phyloP scores from a whole-genome alignment of 2,329 filamentous ascomycete species.

The Colletotrichum tropicicola region DNA sequence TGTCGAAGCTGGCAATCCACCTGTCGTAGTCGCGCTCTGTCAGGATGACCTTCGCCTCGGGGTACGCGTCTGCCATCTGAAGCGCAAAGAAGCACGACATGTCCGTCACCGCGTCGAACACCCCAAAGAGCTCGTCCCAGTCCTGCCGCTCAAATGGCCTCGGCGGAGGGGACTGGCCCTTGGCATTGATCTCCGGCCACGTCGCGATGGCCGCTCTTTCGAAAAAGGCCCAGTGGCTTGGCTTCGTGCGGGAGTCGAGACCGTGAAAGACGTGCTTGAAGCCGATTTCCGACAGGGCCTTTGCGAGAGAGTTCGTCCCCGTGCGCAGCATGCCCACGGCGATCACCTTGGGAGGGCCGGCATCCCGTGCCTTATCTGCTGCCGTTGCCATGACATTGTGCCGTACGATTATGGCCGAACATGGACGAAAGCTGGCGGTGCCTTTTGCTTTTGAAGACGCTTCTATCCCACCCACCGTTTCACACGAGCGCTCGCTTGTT shows the following conservation, averaged over 20 bases:
- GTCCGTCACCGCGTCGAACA: slow-evolving; percentile 41
- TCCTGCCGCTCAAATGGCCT: slow-evolving; percentile 33
- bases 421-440: background rate
- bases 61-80: slow-evolving; percentile 40
- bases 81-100: slow-evolving; percentile 36
- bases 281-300: slow-evolving; percentile 21
- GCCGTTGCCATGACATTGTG: background rate
- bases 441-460: no score
- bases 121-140: slow-evolving; percentile 43
- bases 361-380: background rate
- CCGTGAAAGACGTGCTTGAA: slow-evolving; percentile 28
- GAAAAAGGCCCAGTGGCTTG: slow-evolving; percentile 18
- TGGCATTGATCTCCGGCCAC: slow-evolving; percentile 13
- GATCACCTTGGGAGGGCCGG: slow-evolving; percentile 19
- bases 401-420: no score
- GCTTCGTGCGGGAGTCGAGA: slow-evolving; percentile 9
- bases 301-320: slow-evolving; percentile 25
- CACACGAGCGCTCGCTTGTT: no score
- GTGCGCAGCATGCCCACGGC: slow-evolving; percentile 30
- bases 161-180: background rate
- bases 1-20: slow-evolving; percentile 42
- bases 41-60: slow-evolving; percentile 44
- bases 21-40: slow-evolving; percentile 40
- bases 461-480: no score
- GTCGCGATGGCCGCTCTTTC: slow-evolving; percentile 6